Evolutionary conservation across 2,329 filamentous ascomycete genomes (phyloP), one percentile per base, ranked within the genome.

Genomic region (Neonectria ditissima): DNA sequence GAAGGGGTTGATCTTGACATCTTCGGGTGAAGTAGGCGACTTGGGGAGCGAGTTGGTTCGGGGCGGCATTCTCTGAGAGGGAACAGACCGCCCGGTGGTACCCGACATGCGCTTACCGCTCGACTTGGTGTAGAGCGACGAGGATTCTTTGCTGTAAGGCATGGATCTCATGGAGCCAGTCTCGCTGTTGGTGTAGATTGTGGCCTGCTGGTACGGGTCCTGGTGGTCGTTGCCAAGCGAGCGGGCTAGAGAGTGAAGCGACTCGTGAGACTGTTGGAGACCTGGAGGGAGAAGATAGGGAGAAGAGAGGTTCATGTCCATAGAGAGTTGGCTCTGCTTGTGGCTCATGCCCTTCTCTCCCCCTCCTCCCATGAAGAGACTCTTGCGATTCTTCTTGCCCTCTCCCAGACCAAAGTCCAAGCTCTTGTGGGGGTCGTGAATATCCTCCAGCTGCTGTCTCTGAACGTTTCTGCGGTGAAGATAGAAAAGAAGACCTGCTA

Each of bases 261-360:
- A 97, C 70, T 97, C 94, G 47, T 89, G 88, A 1, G 95, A 97
- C 74, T 87, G 85, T 44, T 96, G 89, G 20, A 95, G 75, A 58
- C 88, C 89, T 1, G 92, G 92, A 5, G 96, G 94, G n/a, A 98
- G 85, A n/a, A 99, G 86, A 77, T 98, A 99, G 2, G 96, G 96
- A 72, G 90, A 96, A 34, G 87, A 88, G 51, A 94, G 84, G 74
- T 91, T 89, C 86, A 94, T 87, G 71, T 89, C 87, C 86, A 95
- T 88, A 34, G 89, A 92, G 53, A 91, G 78, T 71, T 91, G 88
- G 39, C 83, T 81, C 51, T 81, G 79, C 54, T 78, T 77, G 69
- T 81, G 79, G 41, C 57, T 51, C 37, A 73, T 66, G 22, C 80
- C 78, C 76, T 89, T 89, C 74, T 92, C 85, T 26, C 82, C 85